Percentiles rank a stretch among this genome's conserved stretches.
Conservation (phyloP, 73 alveolate species). For the Urostyla sp. region DNA sequence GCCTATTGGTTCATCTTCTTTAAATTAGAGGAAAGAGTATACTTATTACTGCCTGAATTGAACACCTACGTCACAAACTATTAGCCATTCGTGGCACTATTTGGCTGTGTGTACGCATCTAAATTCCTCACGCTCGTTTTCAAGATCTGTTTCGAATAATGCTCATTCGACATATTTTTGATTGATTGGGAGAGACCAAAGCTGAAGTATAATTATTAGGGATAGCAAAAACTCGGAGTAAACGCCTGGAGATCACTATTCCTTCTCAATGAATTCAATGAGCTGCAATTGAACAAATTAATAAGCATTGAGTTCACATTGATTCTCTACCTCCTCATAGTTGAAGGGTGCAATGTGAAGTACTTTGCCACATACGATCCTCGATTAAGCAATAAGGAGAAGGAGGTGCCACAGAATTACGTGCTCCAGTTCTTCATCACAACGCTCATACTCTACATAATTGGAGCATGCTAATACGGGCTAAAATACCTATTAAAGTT, state of each 20-base stretch:
- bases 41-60: conserved; percentile 78
- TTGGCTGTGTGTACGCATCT: conserved; percentile 75
- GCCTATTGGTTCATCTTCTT: conserved; percentile 91
- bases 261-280: conserved; percentile 93
- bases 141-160: conserved; percentile 75
- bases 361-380: conserved; percentile 74
- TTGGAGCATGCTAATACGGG: conserved; percentile 81
- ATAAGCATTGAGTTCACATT: conserved; percentile 80
- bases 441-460: conserved; percentile 73
- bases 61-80: conserved; percentile 61
- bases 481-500: conserved; percentile 73
- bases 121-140: conserved; percentile 74
- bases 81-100: conserved; percentile 80
- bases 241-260: conserved; percentile 95
- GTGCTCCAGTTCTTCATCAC: conserved; percentile 84
- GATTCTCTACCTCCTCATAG: conserved; percentile 62
- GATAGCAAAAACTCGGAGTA: conserved; percentile 6
- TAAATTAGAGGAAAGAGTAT: conserved; percentile 86
- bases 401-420: conserved; percentile 71
- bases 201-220: neutral
- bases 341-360: conserved; percentile 77
- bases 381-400: conserved; percentile 4
- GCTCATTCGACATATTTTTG: conserved; percentile 82
- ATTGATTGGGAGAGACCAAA: conserved; percentile 95
- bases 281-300: conserved; percentile 77